phyloP scores from a whole-genome alignment of 176 grass and related monocot genomes.

The Poa pratensis region DNA sequence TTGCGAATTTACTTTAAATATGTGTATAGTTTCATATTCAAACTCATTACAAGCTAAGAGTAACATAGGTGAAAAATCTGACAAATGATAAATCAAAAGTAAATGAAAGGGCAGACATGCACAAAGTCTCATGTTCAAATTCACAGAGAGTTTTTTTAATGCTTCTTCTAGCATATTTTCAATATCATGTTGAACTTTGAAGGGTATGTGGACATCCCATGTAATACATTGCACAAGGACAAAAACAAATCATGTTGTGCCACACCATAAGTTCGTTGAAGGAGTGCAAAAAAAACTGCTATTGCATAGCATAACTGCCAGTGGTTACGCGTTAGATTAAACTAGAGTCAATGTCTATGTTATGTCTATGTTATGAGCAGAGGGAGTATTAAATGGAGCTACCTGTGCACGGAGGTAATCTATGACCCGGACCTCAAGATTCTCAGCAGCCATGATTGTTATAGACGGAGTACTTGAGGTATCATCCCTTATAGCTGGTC shows the following conservation, averaged over 20 bases:
- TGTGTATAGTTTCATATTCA: not conserved
- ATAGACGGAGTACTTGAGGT: constrained; percentile 90
- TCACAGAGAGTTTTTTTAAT: not conserved
- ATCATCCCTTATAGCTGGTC: constrained; percentile 60
- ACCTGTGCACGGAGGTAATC: constrained; percentile 77
- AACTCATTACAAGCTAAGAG: constrained; percentile 16
- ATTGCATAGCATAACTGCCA: not conserved
- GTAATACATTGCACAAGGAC: not conserved
- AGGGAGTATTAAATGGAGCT: constrained; percentile 27
- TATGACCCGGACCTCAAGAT: constrained; percentile 67
- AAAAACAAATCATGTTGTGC: not conserved
- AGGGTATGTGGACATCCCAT: not conserved
- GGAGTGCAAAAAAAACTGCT: not conserved
- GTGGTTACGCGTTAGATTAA: constrained; percentile 11
- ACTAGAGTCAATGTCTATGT: not conserved
- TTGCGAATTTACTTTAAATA: constrained; percentile 12
- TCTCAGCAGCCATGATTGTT: constrained; percentile 81
- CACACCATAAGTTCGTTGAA: not conserved
- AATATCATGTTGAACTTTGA: constrained; percentile 14
- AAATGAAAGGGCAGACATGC: not conserved
- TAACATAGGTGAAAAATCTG: not conserved
- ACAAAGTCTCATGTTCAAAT: not conserved
- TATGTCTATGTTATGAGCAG: not conserved
- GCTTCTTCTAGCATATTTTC: not conserved
- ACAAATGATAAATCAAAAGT: constrained; percentile 2